These are phyloP conservation scores for Trypanosoma grayi DNA, from an alignment of 208 protist species.

Conservation along the genomic window DNA sequence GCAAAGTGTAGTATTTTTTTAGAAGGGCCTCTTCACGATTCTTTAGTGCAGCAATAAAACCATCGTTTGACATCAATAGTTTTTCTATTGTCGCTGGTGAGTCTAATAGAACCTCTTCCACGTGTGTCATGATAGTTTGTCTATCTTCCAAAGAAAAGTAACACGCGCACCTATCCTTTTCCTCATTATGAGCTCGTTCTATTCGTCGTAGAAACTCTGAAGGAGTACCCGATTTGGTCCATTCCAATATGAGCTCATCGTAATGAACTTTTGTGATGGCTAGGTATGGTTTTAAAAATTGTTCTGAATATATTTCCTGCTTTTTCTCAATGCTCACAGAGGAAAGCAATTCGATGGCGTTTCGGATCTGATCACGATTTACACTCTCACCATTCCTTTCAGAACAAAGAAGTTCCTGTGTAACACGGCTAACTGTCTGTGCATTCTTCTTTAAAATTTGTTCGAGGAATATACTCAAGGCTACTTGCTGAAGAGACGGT, in stretches of 20 bases:
- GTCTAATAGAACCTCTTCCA: constrained; percentile 58
- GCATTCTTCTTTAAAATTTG: constrained; percentile 74
- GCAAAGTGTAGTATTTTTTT: constrained; percentile 56
- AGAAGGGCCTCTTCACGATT: constrained; percentile 46
- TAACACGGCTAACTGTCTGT: constrained; percentile 46
- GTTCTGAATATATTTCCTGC: constrained; percentile 61
- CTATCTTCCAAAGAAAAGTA: constrained; percentile 64
- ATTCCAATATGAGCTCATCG: constrained; percentile 36
- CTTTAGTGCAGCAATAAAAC: constrained; percentile 44
- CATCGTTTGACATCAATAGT: constrained; percentile 43
- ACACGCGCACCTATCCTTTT: constrained; percentile 46
- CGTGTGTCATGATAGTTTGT: constrained; percentile 47
- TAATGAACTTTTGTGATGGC: constrained; percentile 52
- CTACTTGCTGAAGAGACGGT: constrained; percentile 73
- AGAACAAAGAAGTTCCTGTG: constrained; percentile 46
- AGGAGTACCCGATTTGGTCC: constrained; percentile 30
- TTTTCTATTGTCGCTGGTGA: constrained; percentile 39
- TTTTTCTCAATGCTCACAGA: constrained; percentile 66
- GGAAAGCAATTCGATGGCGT: constrained; percentile 68
- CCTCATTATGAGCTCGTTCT: constrained; percentile 38
- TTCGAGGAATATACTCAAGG: constrained; percentile 79
- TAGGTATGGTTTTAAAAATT: constrained; percentile 74
- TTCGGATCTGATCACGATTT: constrained; percentile 46
- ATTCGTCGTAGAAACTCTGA: constrained; percentile 41
- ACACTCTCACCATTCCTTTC: constrained; percentile 36